Evolutionary conservation across 2,329 filamentous ascomycete genomes (phyloP).

Genomic region (Colletotrichum sp.): DNA sequence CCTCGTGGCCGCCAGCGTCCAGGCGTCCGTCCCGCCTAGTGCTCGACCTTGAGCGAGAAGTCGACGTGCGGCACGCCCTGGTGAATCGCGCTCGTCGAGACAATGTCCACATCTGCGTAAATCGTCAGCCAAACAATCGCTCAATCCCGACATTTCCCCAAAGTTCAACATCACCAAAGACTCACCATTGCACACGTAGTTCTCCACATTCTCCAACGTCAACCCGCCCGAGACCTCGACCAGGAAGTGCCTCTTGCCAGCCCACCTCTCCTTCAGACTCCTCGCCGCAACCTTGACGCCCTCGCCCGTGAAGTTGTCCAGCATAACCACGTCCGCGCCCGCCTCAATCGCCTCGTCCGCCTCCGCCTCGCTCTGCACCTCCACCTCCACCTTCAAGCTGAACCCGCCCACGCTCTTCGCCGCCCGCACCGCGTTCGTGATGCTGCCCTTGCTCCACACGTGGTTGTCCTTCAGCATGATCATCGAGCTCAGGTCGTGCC

Average conservation of each 20-base stretch:
- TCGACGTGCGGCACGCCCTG: constrained; percentile 94
- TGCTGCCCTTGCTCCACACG: constrained; percentile 88
- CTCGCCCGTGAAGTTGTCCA: constrained; percentile 90
- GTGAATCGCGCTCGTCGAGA: constrained; percentile 96
- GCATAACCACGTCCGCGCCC: constrained; percentile 94
- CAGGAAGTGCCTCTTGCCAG: constrained; percentile 74
- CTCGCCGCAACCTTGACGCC: constrained; percentile 77
- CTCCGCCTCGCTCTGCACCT: constrained; percentile 87
- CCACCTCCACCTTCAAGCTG: constrained; percentile 92
- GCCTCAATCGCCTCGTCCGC: constrained; percentile 90
- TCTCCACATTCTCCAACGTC: constrained; percentile 81
- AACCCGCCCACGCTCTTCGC: constrained; percentile 88
- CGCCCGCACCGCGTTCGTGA: constrained; percentile 82
- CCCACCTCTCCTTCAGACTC: constrained; percentile 82
- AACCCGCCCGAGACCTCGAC: constrained; percentile 93
- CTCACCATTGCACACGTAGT: constrained; percentile 78
- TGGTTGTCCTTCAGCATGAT: constrained; percentile 99
- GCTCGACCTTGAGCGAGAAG: constrained; percentile 89
- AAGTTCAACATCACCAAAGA: constrained; percentile 15
- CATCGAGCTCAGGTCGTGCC: constrained; percentile 92
- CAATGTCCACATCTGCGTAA: constrained; percentile 81
- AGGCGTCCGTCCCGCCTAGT: constrained; percentile 22
- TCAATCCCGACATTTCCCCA: not conserved
- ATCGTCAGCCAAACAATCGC: not conserved
- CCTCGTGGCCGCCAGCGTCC: not conserved